These are phyloP conservation scores for Parmelia sp. DNA, from an alignment of 495 filamentous ascomycete genomes.

Conservation along the genomic window DNA sequence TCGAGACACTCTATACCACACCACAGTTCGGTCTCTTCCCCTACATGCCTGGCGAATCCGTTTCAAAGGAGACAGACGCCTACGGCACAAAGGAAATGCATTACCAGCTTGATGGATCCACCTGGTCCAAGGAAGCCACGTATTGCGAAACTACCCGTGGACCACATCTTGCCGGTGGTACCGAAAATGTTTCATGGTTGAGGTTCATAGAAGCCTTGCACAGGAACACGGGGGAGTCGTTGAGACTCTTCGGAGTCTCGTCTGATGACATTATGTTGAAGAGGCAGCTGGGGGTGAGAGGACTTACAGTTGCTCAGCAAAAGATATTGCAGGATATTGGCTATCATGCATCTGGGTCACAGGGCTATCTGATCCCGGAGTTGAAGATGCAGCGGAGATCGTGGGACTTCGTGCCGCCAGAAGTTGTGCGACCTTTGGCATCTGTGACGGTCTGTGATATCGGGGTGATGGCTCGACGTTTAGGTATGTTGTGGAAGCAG, in stretches of 20 bases:
- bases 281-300: background rate
- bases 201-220: slow-evolving; percentile 22
- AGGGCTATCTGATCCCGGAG: slow-evolving; percentile 2
- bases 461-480: slow-evolving; percentile 29
- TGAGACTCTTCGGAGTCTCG: background rate
- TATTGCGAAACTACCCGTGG: background rate
- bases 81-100: background rate
- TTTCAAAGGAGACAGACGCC: background rate
- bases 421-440: slow-evolving; percentile 31
- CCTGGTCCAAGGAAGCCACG: slow-evolving; percentile 5
- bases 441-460: slow-evolving; percentile 29
- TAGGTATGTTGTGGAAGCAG: slow-evolving; percentile 34
- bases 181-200: slow-evolving; percentile 21
- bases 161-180: background rate
- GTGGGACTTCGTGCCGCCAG: slow-evolving; percentile 35
- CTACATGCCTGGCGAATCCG: background rate
- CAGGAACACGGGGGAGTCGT: background rate
- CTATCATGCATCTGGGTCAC: background rate
- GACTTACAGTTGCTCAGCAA: background rate
- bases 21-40: slow-evolving; percentile 23
- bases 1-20: slow-evolving; percentile 29
- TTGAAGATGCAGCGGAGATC: slow-evolving; percentile 14
- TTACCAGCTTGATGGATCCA: slow-evolving; percentile 8
- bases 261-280: background rate
- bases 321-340: background rate